phyloP scores from a whole-genome alignment of 495 filamentous ascomycete genomes.

The Terfezia boudieri region DNA sequence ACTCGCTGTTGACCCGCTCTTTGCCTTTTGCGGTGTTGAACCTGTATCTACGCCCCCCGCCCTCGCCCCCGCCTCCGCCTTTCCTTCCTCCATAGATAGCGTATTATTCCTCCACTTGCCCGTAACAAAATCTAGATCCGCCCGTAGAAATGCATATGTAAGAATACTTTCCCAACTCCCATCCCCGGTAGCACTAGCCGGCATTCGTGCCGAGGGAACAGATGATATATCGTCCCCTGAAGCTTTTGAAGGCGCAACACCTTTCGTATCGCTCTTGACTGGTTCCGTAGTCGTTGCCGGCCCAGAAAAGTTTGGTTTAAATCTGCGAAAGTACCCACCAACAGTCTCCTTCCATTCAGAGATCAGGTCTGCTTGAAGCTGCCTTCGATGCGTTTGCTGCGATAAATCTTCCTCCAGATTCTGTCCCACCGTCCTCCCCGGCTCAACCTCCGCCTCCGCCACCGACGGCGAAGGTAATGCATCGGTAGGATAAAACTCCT shows the following conservation, averaged over 20 bases:
- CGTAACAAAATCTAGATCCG: constrained; percentile 79
- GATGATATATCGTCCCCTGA: constrained; percentile 9
- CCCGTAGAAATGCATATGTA: constrained; percentile 74
- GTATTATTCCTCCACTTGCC: constrained; percentile 2
- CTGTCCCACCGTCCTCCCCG: constrained; percentile 13
- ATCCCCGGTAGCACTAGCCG: constrained; percentile 10
- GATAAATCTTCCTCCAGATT: constrained; percentile 23
- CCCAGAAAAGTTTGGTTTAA: constrained; percentile 46
- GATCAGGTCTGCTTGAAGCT: constrained; percentile 43
- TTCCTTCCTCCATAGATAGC: too few relatives aligned
- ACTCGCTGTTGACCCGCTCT: constrained; percentile 76
- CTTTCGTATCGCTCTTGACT: neutral
- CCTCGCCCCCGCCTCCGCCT: too few relatives aligned
- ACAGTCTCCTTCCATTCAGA: constrained; percentile 61
- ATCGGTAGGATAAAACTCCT: constrained; percentile 40
- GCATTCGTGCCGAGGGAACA: constrained; percentile 1
- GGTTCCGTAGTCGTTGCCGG: constrained; percentile 9
- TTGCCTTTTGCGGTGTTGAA: constrained; percentile 35
- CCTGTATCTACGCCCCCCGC: constrained; percentile 8
- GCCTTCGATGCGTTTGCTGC: constrained; percentile 16
- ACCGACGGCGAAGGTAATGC: constrained; percentile 36
- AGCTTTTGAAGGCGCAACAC: neutral
- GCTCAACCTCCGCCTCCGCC: constrained; percentile 11
- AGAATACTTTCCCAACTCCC: constrained; percentile 39
- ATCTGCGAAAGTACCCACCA: constrained; percentile 83